Evolutionary conservation across 176 grass and related monocot genomes (phyloP), one percentile per base, ranked within the genome.

Genomic region (Puya raimondii): DNA sequence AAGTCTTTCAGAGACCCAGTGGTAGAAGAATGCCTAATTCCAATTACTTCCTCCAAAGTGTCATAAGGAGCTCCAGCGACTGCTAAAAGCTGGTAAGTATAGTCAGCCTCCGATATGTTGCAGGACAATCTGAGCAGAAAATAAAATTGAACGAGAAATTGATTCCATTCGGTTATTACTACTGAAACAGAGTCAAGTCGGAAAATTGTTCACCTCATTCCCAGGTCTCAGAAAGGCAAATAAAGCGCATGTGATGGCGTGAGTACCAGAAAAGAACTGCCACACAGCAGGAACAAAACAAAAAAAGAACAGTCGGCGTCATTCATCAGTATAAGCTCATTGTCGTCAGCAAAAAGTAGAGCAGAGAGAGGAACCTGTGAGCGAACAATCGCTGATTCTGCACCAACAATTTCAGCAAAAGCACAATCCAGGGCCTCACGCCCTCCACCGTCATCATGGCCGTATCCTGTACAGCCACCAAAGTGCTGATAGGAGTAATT

Each of bases 201-300:
- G 54, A 69, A 15, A 50, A 77, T 17, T 11, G 13, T 50, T 63
- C 50, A 97, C 94, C 86, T 93, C 89, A 70, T 93, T 76, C 1
- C 87, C 94, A 65, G 89, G 94, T 56, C 87, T 89, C 59, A 97
- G 53, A 16, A 97, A 74, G 22, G 94, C 89, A 63, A 97, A 97
- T 54, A 97, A 56, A 51, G 94, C 89, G 81, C 86, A 97, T 5
- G 94, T 67, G 23, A 97, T 97, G 53, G 94, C 89, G 25, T 93
- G 94, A 4, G 89, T 93, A 56, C 94, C 94, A 25, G 89, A 97
- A 74, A 97, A 97, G 65, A 93, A 99, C 89, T 93, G 72, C 16
- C 2, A 51, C 7, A 53, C 13, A 80, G 49, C 10, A 59, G 10
- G 25, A 26, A 64, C 67, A 14, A 81, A 10, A 42, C 6, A 17